Evolutionary conservation across 2,329 filamentous ascomycete genomes (phyloP).

Genomic region (Colletotrichum sp.): DNA sequence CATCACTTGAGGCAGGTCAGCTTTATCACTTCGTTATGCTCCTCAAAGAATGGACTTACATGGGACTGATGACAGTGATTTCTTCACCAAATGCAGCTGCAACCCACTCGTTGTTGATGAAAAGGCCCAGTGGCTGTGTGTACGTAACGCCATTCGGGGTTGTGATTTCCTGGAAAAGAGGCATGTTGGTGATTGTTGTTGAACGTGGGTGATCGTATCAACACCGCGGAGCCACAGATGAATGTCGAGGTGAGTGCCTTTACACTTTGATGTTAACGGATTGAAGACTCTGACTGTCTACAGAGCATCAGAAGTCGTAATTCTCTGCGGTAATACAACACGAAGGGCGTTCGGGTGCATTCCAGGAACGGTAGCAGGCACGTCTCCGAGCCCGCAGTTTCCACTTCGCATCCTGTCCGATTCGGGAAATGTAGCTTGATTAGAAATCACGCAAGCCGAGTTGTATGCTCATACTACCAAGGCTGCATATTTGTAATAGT

Average conservation of each 20-base stretch:
- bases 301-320: not conserved
- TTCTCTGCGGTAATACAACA: too few relatives aligned
- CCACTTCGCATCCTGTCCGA: not conserved
- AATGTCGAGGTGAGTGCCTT: not conserved
- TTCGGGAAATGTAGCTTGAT: not conserved
- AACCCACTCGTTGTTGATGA: not conserved
- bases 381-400: not conserved
- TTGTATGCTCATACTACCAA: too few relatives aligned
- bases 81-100: not conserved
- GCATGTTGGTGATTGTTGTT: too few relatives aligned
- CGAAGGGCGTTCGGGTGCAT: not conserved
- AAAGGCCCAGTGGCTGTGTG: not conserved
- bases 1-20: not conserved
- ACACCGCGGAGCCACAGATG: too few relatives aligned
- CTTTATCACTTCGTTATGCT: fast-evolving
- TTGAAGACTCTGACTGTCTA: not conserved
- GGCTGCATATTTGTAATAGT: too few relatives aligned
- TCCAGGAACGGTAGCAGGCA: not conserved
- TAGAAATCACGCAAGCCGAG: too few relatives aligned
- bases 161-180: not conserved
- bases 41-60: not conserved
- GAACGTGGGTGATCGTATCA: too few relatives aligned
- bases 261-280: fast-evolving
- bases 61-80: not conserved
- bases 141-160: not conserved